Evolutionary conservation across 2,329 filamentous ascomycete genomes (phyloP).

Genomic region (Calycina herbarum): DNA sequence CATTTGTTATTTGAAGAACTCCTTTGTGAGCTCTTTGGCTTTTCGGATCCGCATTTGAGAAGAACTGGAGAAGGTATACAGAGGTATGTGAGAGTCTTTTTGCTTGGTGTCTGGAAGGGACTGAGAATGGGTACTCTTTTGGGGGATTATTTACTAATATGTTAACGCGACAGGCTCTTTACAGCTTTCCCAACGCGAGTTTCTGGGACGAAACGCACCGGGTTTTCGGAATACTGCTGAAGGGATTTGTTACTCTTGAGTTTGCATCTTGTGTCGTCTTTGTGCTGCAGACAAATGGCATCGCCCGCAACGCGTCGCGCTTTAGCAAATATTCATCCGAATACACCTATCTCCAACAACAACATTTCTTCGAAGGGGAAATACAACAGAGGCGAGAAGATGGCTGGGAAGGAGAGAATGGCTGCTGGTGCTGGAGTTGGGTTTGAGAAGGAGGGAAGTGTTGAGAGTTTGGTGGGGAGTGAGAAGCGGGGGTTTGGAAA

Average conservation of each 20-base stretch:
- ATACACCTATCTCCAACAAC: conserved; percentile 12
- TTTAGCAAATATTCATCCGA: conserved; percentile 67
- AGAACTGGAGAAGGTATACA: too few species aligned
- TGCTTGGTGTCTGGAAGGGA: too few species aligned
- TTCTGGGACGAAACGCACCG: neutral
- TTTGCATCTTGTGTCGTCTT: neutral
- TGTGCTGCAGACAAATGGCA: neutral
- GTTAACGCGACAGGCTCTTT: too few species aligned
- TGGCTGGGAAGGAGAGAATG: neutral
- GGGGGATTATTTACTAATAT: too few species aligned
- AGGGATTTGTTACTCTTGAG: too few species aligned
- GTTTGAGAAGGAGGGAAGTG: conserved; percentile 1
- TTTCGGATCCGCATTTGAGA: too few species aligned
- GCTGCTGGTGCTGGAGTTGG: neutral
- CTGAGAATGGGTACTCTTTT: too few species aligned
- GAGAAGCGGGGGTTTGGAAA: neutral
- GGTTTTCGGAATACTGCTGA: too few species aligned
- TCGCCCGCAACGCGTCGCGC: conserved; percentile 25
- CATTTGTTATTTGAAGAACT: too few species aligned
- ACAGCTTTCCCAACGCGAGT: too few species aligned
- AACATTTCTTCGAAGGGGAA: neutral
- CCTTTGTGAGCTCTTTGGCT: too few species aligned
- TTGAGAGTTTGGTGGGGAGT: neutral
- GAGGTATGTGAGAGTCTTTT: too few species aligned
- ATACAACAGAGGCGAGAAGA: neutral